Conservation (phyloP, 768 basidiomycete species). For the Scleroderma citrinum region DNA sequence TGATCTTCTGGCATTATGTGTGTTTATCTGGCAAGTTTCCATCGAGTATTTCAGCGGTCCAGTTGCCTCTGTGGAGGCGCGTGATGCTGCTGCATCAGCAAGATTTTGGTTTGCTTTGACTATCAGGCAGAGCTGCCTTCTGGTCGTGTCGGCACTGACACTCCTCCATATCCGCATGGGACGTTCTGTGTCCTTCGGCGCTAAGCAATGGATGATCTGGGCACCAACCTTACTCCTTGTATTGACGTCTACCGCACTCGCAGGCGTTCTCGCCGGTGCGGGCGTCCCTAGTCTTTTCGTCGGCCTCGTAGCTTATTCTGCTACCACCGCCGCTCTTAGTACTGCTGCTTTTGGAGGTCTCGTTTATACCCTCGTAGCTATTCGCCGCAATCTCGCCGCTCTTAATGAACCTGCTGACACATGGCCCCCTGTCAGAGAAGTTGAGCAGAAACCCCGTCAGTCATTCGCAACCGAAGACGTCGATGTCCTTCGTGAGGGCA, state of each 20-base stretch:
- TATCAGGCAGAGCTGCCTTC: slow-evolving; percentile 60
- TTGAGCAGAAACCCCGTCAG: slow-evolving; percentile 52
- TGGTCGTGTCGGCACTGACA: slow-evolving; percentile 54
- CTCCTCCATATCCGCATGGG: slow-evolving; percentile 68
- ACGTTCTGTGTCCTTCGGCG: slow-evolving; percentile 61
- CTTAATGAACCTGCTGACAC: slow-evolving; percentile 45
- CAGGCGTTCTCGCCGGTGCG: slow-evolving; percentile 51
- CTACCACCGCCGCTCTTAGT: slow-evolving; percentile 45
- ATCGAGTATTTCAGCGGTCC: slow-evolving; percentile 45
- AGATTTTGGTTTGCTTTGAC: slow-evolving; percentile 69
- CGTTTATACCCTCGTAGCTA: slow-evolving; percentile 54
- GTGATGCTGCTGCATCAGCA: slow-evolving; percentile 47
- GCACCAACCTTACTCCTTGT: slow-evolving; percentile 53
- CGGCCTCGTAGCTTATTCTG: slow-evolving; percentile 56
- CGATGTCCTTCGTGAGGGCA: slow-evolving; percentile 66
- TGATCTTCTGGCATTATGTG: slow-evolving; percentile 54
- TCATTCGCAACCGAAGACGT: slow-evolving; percentile 70
- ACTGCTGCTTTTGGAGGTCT: slow-evolving; percentile 53
- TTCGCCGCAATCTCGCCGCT: slow-evolving; percentile 59
- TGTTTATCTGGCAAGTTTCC: slow-evolving; percentile 65
- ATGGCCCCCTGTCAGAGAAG: slow-evolving; percentile 54
- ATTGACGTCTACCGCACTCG: slow-evolving; percentile 51
- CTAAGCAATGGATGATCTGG: slow-evolving; percentile 72
- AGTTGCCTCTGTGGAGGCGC: slow-evolving; percentile 37
- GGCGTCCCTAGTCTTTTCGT: slow-evolving; percentile 50